Percentiles rank a stretch among this genome's conserved stretches.
Conservation (phyloP, 2,329 filamentous ascomycete species). For the Aspergillus sp. region DNA sequence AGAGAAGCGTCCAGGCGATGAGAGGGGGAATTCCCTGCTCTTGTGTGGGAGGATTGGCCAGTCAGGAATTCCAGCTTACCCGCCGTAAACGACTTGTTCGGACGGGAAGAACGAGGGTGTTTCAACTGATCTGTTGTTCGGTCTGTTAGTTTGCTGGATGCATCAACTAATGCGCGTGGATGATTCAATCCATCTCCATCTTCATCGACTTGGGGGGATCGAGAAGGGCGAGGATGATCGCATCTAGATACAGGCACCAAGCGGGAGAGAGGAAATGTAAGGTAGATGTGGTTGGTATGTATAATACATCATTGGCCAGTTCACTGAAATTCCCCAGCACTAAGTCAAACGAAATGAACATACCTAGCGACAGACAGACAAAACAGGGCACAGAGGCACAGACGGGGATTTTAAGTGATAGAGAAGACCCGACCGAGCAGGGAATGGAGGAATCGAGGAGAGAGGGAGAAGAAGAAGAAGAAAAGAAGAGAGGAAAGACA, state of each 20-base stretch:
- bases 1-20: conserved; percentile 1
- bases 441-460: conserved; percentile 2
- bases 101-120: not conserved
- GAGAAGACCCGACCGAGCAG: not conserved
- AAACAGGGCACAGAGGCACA: not conserved
- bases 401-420: not conserved
- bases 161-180: not conserved
- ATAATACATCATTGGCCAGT: not conserved
- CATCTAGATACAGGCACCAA: not conserved
- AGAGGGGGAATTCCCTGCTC: not conserved
- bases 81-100: conserved; percentile 32
- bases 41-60: conserved; percentile 7
- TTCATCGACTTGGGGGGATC: no score
- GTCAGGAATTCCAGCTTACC: conserved; percentile 31
- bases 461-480: conserved; percentile 7
- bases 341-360: not conserved
- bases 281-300: not conserved
- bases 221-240: no score
- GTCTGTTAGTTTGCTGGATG: not conserved
- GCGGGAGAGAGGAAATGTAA: not conserved
- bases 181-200: not conserved
- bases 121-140: not conserved
- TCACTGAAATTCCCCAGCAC: not conserved
- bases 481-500: conserved; percentile 6
- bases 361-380: not conserved